Evolutionary conservation across 495 filamentous ascomycete species (phyloP), one percentile per base, ranked within the genome.

Genomic region (Aspergillus homomorphus): DNA sequence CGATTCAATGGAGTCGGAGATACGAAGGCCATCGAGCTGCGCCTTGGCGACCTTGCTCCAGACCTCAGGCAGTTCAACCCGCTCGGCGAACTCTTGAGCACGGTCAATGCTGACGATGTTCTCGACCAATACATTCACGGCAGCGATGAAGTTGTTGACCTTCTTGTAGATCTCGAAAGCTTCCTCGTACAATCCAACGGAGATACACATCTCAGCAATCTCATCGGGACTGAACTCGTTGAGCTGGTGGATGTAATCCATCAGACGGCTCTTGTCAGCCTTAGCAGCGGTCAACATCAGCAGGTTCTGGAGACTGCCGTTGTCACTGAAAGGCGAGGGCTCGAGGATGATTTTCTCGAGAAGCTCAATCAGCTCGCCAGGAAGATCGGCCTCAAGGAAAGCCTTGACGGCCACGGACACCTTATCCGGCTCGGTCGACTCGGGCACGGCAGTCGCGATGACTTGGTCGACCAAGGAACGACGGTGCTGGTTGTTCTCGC

Each of bases 11-110:
- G 90, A 85, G 79, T 99, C 95, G 45, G 84, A 86, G 38, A 99
- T 88, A 51, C 95, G 91, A 21, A 98, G 86, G 62, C 95, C 95
- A 71, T 98, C 95, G 45, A 99, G 82, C 74, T 99, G 95, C 49
- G 95, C 95, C 82, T 99, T 99, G 63, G 91, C 95, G 62, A 99
- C 91, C 79, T 87, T 90, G 80, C 94, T 98, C 95, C 95, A 99
- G n/a, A 99, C 95, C 65, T 96, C 91, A 7, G 95, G 89, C 45
- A 92, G 79, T 67, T 99, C 95, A 53, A 97, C 90, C 60, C 91
- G 91, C 68, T 99, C 95, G 21, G 94, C 95, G 67, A 93, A 99
- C 53, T 94, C 91, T 66, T 96, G 94, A 1, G 95, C 93, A 62
- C 95, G 88, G 69, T 99, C 95, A 69, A 99, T 98, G 80, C 95